Evolutionary conservation across 2,329 filamentous ascomycete species (phyloP).

Genomic region (Pochonia chlamydosporia): DNA sequence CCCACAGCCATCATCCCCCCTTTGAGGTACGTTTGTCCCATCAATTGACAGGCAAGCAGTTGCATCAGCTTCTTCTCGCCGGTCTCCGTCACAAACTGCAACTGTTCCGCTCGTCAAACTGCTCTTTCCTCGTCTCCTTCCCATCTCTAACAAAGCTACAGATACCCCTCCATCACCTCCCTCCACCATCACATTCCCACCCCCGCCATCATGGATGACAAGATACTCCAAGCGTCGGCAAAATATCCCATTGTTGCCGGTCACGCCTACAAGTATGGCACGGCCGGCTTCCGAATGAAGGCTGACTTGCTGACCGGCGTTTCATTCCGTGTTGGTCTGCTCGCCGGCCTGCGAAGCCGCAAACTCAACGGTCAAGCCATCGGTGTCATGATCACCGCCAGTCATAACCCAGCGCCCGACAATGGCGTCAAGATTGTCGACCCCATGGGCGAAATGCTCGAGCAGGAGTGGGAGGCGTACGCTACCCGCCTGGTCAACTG

Average conservation of each 20-base stretch:
- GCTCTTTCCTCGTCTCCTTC: background rate
- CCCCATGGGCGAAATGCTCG: conserved; percentile 95
- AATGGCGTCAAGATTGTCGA: conserved; percentile 96
- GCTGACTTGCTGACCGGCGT: conserved; percentile 83
- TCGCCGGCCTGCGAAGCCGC: conserved; percentile 82
- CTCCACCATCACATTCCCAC: conserved; percentile 1
- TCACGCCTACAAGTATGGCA: conserved; percentile 58
- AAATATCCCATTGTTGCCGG: conserved; percentile 54
- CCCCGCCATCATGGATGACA: conserved; percentile 42
- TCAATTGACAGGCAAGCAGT: background rate
- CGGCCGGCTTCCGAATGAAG: conserved; percentile 64
- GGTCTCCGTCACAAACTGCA: background rate
- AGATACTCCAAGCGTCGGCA: conserved; percentile 55
- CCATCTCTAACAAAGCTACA: background rate
- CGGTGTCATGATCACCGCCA: conserved; percentile 93
- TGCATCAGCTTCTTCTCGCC: background rate
- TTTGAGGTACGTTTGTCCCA: background rate
- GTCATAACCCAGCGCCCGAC: conserved; percentile 83
- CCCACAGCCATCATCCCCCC: background rate
- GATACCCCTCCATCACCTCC: conserved; percentile 1
- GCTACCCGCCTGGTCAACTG: conserved; percentile 89
- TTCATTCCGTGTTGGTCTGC: conserved; percentile 84
- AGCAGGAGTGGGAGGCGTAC: conserved; percentile 88
- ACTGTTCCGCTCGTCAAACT: background rate
- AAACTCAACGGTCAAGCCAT: conserved; percentile 88